A percentile compares a stretch with the other conserved stretches of the same genome.
phyloP scores from a whole-genome alignment of 805 yeast species.

The Torulaspora quercuum region DNA sequence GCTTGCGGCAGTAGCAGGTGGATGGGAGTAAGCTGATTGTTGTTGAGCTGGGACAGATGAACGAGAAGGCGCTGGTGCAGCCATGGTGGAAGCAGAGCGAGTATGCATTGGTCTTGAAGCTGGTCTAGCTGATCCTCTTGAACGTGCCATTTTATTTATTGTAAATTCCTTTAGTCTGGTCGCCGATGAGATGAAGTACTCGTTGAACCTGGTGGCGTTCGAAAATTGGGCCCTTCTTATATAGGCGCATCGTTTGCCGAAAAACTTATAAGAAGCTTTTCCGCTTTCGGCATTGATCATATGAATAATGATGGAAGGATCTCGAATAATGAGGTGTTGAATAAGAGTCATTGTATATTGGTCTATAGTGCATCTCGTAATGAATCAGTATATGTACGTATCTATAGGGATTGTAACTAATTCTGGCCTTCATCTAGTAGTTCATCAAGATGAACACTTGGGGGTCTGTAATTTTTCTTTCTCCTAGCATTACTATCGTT shows the following conservation, averaged over 20 bases:
- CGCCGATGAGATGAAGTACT: no score
- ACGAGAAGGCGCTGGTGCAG: constrained; percentile 56
- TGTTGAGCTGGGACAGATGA: constrained; percentile 26
- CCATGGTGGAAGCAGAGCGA: constrained; percentile 76
- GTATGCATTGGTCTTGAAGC: constrained; percentile 52
- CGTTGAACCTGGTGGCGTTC: constrained; percentile 9
- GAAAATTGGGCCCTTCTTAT: constrained; percentile 1
- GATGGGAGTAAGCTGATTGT: constrained; percentile 45
- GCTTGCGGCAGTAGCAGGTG: constrained; percentile 50
- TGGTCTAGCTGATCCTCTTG: constrained; percentile 37
- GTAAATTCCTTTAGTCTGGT: no score
- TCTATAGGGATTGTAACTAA: background rate
- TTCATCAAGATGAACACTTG: constrained; percentile 48
- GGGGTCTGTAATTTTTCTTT: constrained; percentile 40
- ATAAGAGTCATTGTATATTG: no score
- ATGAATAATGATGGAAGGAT: no score
- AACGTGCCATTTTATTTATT: constrained; percentile 42
- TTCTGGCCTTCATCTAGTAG: constrained; percentile 36
- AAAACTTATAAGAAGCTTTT: background rate
- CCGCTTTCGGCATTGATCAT: constrained; percentile 8
- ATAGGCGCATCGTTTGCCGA: background rate
- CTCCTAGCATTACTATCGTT: background rate
- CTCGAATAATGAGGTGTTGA: no score
- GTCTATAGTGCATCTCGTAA: no score
- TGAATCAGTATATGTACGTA: background rate